Percentiles rank a stretch among this genome's conserved stretches.
Conservation (phyloP, 495 filamentous ascomycete species). For the Elasticomyces elasticus region DNA sequence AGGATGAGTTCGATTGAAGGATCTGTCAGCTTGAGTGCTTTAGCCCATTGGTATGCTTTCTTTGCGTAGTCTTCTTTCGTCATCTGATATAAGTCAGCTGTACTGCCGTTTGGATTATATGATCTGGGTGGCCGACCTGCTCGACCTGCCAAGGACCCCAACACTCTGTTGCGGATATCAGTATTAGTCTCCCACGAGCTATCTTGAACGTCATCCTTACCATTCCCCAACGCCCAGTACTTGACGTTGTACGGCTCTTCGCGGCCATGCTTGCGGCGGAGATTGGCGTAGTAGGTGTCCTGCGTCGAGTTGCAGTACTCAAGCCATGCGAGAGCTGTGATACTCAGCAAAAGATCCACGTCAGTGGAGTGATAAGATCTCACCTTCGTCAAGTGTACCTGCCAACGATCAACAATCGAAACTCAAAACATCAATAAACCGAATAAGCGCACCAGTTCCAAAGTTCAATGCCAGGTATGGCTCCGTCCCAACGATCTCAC, state of each 20-base stretch:
- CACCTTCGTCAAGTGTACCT: conserved; percentile 1
- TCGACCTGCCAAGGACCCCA: conserved; percentile 76
- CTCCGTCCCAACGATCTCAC: conserved; percentile 55
- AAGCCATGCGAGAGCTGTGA: conserved; percentile 52
- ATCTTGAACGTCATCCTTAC: too few species aligned
- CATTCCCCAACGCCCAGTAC: conserved; percentile 62
- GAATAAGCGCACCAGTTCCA: conserved; percentile 44
- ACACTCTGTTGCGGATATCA: too few species aligned
- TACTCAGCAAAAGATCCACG: not conserved
- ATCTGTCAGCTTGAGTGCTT: conserved; percentile 67
- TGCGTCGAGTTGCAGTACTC: conserved; percentile 69
- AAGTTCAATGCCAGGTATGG: conserved; percentile 70
- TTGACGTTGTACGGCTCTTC: conserved; percentile 63
- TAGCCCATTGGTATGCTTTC: conserved; percentile 67
- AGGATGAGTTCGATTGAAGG: conserved; percentile 56
- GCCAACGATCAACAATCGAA: too few species aligned
- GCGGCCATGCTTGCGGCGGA: conserved; percentile 60
- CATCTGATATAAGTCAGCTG: conserved; percentile 38
- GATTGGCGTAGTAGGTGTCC: conserved; percentile 69
- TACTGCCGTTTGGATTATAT: too few species aligned
- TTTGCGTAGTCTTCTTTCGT: conserved; percentile 67
- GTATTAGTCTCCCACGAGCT: too few species aligned
- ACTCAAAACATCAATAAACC: not conserved
- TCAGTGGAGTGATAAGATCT: not conserved
- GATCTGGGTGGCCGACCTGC: conserved; percentile 14